Percentiles rank a stretch among this genome's conserved stretches.
These are phyloP conservation scores for Boletus fagicola DNA, from an alignment of 768 basidiomycete genomes.

Conservation along the genomic window DNA sequence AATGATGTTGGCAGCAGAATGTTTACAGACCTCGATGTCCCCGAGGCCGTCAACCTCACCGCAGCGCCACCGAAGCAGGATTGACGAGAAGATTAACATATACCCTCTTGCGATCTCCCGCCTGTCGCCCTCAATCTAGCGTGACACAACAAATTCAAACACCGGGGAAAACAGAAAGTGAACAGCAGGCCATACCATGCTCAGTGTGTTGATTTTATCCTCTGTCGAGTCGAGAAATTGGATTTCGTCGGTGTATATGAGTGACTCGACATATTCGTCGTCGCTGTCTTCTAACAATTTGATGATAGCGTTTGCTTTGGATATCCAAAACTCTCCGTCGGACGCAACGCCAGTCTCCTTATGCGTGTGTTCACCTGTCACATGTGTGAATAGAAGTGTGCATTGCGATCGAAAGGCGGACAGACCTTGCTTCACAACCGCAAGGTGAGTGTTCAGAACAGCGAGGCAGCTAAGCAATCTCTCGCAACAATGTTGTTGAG, in stretches of 20 bases:
- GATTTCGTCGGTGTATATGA: constrained; percentile 56
- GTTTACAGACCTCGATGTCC: constrained; percentile 55
- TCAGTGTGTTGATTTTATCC: constrained; percentile 45
- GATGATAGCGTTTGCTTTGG: constrained; percentile 58
- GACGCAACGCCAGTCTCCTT: constrained; percentile 63
- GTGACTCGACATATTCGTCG: constrained; percentile 58
- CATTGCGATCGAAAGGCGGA: background rate
- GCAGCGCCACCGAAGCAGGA: constrained; percentile 72
- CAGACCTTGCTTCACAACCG: constrained; percentile 52
- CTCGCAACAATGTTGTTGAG: constrained; percentile 63
- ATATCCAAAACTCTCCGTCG: constrained; percentile 79
- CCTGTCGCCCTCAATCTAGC: constrained; percentile 15
- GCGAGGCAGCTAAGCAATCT: constrained; percentile 73
- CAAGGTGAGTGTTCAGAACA: constrained; percentile 62
- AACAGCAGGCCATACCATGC: constrained; percentile 37
- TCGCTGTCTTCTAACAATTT: constrained; percentile 62
- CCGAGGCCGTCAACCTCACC: constrained; percentile 57
- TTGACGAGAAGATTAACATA: constrained; percentile 67
- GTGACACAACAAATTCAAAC: background rate
- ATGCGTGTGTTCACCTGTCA: constrained; percentile 43
- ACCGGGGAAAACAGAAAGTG: background rate
- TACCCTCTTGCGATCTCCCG: constrained; percentile 53
- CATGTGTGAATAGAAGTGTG: background rate
- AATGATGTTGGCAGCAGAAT: background rate
- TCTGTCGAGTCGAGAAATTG: constrained; percentile 39